Conservation (phyloP, 2,329 filamentous ascomycete genomes). For the Microascus cirrosus region DNA sequence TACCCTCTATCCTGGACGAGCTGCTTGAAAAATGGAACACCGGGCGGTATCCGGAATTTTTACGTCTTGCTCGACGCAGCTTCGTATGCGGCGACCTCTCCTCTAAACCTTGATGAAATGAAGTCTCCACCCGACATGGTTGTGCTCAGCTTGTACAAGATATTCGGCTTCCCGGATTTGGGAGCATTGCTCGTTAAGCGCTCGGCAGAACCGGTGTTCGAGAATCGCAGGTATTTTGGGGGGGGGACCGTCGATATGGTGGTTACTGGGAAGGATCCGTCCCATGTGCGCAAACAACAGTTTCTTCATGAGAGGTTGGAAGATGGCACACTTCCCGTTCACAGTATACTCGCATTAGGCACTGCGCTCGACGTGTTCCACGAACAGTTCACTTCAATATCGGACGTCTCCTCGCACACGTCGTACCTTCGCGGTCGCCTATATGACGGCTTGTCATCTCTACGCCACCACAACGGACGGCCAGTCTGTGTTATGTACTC, state of each 20-base stretch:
- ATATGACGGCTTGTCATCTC: slow-evolving; percentile 39
- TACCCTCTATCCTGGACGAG: slow-evolving; percentile 46
- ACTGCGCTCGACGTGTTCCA: slow-evolving; percentile 46
- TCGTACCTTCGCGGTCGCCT: slow-evolving; percentile 50
- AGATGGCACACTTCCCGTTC: slow-evolving; percentile 56
- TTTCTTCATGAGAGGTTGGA: slow-evolving; percentile 48
- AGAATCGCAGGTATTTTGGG: slow-evolving; percentile 51
- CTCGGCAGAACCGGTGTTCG: slow-evolving; percentile 42
- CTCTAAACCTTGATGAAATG: slow-evolving; percentile 41
- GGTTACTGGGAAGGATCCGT: slow-evolving; percentile 22
- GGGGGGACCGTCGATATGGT: slow-evolving; percentile 53
- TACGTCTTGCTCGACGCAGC: slow-evolving; percentile 53
- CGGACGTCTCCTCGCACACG: slow-evolving; percentile 59
- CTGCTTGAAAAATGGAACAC: slow-evolving; percentile 18
- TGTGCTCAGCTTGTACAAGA: slow-evolving; percentile 53
- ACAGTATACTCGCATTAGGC: slow-evolving; percentile 51
- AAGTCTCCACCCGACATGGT: slow-evolving; percentile 47
- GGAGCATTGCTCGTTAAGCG: slow-evolving; percentile 48
- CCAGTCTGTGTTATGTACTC: slow-evolving; percentile 59
- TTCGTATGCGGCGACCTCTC: slow-evolving; percentile 51
- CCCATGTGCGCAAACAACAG: slow-evolving; percentile 20
- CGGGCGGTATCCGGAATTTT: slow-evolving; percentile 16
- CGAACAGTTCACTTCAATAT: slow-evolving; percentile 46
- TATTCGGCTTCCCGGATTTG: slow-evolving; percentile 56
- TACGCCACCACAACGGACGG: slow-evolving; percentile 60